Conservation (phyloP, 495 filamentous ascomycete species). For the Aspergillus asperescens region DNA sequence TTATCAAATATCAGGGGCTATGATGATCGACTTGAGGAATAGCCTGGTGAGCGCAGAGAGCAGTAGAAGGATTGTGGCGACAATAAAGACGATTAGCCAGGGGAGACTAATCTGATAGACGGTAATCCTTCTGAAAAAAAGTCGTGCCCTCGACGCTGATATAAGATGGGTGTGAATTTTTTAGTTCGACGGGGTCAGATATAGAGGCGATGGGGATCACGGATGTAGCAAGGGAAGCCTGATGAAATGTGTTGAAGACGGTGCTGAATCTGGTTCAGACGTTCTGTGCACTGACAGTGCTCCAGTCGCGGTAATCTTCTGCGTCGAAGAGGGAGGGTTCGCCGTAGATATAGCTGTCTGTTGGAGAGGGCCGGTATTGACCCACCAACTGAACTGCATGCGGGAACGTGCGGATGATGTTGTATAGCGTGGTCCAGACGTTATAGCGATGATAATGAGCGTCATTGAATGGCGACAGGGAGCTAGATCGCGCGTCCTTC, state of each 20-base stretch:
- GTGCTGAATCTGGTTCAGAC: neutral
- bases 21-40: neutral
- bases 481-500: neutral
- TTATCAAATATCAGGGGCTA: constrained; percentile 7
- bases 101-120: neutral
- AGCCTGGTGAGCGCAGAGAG: neutral
- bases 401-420: neutral
- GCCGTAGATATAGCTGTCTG: constrained; percentile 1
- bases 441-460: neutral
- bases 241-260: neutral
- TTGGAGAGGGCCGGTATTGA: neutral
- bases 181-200: neutral
- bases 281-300: neutral
- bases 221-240: neutral
- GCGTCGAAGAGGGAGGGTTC: neutral
- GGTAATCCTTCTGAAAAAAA: neutral
- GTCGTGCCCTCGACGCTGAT: neutral
- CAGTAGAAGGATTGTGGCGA: neutral
- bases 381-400: neutral
- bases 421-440: neutral
- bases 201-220: neutral
- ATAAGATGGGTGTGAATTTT: neutral
- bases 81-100: neutral
- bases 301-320: neutral
- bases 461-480: neutral